phyloP scores from a whole-genome alignment of 23 red algal genomes.

The Gracilaria domingensis region DNA sequence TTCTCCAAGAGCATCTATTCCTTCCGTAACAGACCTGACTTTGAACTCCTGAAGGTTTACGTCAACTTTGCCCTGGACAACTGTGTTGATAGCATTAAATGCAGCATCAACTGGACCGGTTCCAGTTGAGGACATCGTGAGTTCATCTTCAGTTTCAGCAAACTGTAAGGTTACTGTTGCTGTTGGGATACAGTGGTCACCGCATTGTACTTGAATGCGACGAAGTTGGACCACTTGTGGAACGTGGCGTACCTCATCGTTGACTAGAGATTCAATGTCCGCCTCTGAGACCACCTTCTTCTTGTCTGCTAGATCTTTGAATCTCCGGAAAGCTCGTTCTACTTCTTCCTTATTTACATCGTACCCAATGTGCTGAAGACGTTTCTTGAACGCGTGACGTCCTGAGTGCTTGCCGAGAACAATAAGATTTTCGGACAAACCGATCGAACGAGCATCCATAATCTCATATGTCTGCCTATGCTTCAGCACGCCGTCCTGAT shows the following conservation, averaged over 20 bases:
- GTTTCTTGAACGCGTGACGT: conserved; percentile 86
- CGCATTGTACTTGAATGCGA: conserved; percentile 96
- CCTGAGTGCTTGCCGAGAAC: conserved; percentile 99
- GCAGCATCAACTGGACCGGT: conserved; percentile 97
- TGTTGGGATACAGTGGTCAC: conserved; percentile 79
- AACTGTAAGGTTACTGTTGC: conserved; percentile 83
- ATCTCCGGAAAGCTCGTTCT: conserved; percentile 91
- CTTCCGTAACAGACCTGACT: conserved; percentile 84
- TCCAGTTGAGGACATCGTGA: conserved; percentile 77
- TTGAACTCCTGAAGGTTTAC: conserved; percentile 87
- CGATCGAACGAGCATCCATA: conserved; percentile 93
- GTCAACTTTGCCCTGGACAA: conserved; percentile 71
- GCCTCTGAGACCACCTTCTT: conserved; percentile 90
- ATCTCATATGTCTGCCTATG: conserved; percentile 97
- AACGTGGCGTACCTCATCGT: conserved; percentile 87
- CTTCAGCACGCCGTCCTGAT: conserved; percentile 98
- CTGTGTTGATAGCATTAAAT: conserved; percentile 88
- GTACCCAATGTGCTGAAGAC: conserved; percentile 89
- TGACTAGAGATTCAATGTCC: conserved; percentile 94
- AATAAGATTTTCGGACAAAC: conserved; percentile 83
- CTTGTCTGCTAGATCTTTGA: conserved; percentile 97
- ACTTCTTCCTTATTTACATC: conserved; percentile 92
- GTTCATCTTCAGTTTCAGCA: conserved; percentile 55
- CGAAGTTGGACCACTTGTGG: conserved; percentile 50
- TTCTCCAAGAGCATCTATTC: conserved; percentile 98